Base-by-base conservation (phyloP, 1,284 basidiomycete species). In the Ustilago crameri region DNA sequence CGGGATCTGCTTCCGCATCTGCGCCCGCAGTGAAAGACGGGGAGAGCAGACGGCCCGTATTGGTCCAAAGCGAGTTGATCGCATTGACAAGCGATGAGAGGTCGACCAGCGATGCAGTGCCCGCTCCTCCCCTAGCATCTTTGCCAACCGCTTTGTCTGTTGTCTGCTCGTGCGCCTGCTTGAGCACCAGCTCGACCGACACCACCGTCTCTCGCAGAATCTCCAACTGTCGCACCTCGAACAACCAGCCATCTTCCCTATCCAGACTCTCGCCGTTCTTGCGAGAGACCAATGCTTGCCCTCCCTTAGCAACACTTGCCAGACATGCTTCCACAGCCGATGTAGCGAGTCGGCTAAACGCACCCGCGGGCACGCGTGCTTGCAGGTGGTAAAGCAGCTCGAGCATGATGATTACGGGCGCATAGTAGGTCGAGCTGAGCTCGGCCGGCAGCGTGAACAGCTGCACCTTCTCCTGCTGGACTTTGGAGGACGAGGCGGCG, bases 1-100 rank as follows among this genome's bases (percentile, higher is more conserved):
- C 18, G 20, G 35, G 18, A 9, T 40, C 34, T 1, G 41, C 30
- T 3, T 58, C 42, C 15, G 44, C 24, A 24, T 17, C 34, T 12
- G 51, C 30, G 18, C 20, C 22, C 2, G 47, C 10, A 10, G 27
- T 30, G 7, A 57, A 22, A 20, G 69, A 54, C 1, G 72, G 67
- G 22, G 63, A 66, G 41, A 74, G 51, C 12, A 74, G 18, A 3
- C 67, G 37, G 7, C 67, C 68, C 1, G 72, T 74, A 38, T 57
- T 66, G 32, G 58, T 60, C 72, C 72, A 74, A 23, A 74, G 50
- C 49, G 67, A 66, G 24, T 74, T 74, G 58, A 74, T 65, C 7
- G 72, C 72, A 0, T 48, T 46, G 30, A 70, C 63, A 2, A 74
- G 56, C 20, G 61, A 60, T 3, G 62, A 60, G 0, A 71, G 51